Evolutionary conservation across 371 early-diverging fungal species (phyloP).

Genomic region (Mortierella sp.): DNA sequence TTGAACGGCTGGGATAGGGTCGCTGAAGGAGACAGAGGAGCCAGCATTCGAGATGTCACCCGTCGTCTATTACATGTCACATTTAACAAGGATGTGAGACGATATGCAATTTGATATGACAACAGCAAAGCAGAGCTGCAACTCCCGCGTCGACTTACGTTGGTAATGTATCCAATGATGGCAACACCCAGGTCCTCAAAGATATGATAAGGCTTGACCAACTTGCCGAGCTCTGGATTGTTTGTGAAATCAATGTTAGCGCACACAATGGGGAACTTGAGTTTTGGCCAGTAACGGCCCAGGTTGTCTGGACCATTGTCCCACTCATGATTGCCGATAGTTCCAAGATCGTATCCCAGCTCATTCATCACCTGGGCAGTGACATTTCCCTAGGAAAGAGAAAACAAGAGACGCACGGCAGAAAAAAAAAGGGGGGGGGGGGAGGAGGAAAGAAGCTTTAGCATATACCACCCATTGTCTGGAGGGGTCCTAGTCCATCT

Average conservation of each 20-base stretch:
- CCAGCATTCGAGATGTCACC: conserved; percentile 71
- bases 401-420: too few species aligned
- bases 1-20: conserved; percentile 71
- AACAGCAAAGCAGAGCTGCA: background rate
- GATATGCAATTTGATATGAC: background rate
- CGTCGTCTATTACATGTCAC: conserved; percentile 56
- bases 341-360: conserved; percentile 68
- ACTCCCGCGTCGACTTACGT: conserved; percentile 27
- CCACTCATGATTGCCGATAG: conserved; percentile 83
- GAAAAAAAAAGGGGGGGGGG: too few species aligned
- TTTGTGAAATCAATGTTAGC: conserved; percentile 70
- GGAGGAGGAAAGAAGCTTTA: background rate
- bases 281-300: conserved; percentile 62
- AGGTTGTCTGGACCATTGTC: conserved; percentile 73
- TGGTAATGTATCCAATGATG: conserved; percentile 78
- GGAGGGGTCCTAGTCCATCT: background rate
- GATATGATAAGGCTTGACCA: conserved; percentile 76
- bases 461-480: background rate
- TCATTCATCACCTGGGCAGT: conserved; percentile 70
- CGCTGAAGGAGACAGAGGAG: conserved; percentile 57
- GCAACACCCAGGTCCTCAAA: conserved; percentile 72
- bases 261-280: conserved; percentile 75
- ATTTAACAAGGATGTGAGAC: background rate
- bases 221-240: conserved; percentile 59
- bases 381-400: conserved; percentile 55